Percentiles rank a stretch among this genome's conserved stretches.
Evolutionary conservation across 2,329 filamentous ascomycete species (phyloP).

Genomic region (Fusarium humuli): DNA sequence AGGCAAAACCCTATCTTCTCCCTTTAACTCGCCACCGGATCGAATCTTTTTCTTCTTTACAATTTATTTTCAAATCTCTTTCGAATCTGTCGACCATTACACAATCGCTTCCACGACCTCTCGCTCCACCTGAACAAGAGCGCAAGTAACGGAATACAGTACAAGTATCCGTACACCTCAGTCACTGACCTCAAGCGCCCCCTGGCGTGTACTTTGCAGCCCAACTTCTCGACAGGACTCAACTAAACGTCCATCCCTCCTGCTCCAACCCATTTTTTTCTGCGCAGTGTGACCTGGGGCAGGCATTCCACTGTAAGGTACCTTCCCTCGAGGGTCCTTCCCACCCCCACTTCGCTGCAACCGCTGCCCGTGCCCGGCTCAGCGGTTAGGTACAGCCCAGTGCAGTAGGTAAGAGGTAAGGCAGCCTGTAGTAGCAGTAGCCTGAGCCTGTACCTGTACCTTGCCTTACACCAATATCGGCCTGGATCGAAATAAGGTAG

Average conservation of each 20-base stretch:
- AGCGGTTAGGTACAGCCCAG: slow-evolving; percentile 22
- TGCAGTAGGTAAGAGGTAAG: neutral
- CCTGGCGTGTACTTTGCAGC: slow-evolving; percentile 25
- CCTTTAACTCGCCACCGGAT: neutral
- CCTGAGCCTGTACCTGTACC: neutral
- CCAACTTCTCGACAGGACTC: neutral
- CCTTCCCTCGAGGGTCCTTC: slow-evolving; percentile 25
- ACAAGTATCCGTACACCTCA: slow-evolving; percentile 1
- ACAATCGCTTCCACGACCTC: slow-evolving; percentile 34
- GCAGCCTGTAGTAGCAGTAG: neutral
- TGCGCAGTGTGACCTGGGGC: slow-evolving; percentile 1
- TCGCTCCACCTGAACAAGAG: slow-evolving; percentile 28
- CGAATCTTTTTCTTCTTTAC: neutral
- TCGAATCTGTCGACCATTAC: slow-evolving; percentile 16
- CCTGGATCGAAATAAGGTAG: slow-evolving; percentile 44
- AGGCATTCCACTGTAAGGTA: slow-evolving; percentile 39
- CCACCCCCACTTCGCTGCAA: slow-evolving; percentile 32
- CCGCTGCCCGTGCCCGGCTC: slow-evolving; percentile 23
- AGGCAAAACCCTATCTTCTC: neutral
- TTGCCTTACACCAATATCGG: slow-evolving; percentile 25
- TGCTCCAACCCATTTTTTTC: neutral
- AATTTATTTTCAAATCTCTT: neutral
- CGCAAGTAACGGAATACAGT: neutral
- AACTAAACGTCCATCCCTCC: neutral
- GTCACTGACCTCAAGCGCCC: slow-evolving; percentile 12